These are phyloP conservation scores for Solanum etuberosum DNA, from an alignment of 257 asterid genomes.

Conservation along the genomic window DNA sequence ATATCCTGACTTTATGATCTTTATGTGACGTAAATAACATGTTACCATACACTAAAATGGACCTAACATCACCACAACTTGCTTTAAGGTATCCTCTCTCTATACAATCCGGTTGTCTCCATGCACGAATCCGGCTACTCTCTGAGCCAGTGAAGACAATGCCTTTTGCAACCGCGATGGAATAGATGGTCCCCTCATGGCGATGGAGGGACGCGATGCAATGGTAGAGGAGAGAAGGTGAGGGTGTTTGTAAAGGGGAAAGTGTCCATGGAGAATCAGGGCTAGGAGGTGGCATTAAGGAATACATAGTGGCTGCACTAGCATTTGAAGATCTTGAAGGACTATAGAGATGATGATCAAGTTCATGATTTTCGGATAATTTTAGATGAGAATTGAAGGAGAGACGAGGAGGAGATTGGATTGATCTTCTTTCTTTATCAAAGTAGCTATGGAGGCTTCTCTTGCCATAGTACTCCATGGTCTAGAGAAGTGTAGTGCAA, in stretches of 20 bases:
- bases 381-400: slow-evolving; percentile 29
- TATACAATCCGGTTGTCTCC: slow-evolving; percentile 79
- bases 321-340: slow-evolving; percentile 42
- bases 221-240: slow-evolving; percentile 71
- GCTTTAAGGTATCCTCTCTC: slow-evolving; percentile 55
- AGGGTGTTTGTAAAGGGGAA: slow-evolving; percentile 78
- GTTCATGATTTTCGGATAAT: slow-evolving; percentile 19
- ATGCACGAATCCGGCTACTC: slow-evolving; percentile 63
- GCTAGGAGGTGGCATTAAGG: slow-evolving; percentile 45
- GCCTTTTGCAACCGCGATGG: slow-evolving; percentile 53
- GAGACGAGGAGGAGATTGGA: slow-evolving; percentile 31
- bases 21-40: slow-evolving; percentile 63
- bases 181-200: slow-evolving; percentile 65
- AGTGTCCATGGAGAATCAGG: slow-evolving; percentile 88
- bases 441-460: slow-evolving; percentile 30
- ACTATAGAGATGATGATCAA: slow-evolving; percentile 46
- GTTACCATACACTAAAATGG: slow-evolving; percentile 53
- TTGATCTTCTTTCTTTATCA: slow-evolving; percentile 15
- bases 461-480: slow-evolving; percentile 38
- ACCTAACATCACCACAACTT: slow-evolving; percentile 41
- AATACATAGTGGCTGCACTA: slow-evolving; percentile 14
- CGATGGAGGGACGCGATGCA: slow-evolving; percentile 88
- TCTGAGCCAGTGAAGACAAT: slow-evolving; percentile 77
- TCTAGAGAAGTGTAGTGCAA: background rate
- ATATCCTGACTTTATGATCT: slow-evolving; percentile 44